Base-by-base conservation (phyloP, 306 rosid genomes). In the Quercus rubra region DNA sequence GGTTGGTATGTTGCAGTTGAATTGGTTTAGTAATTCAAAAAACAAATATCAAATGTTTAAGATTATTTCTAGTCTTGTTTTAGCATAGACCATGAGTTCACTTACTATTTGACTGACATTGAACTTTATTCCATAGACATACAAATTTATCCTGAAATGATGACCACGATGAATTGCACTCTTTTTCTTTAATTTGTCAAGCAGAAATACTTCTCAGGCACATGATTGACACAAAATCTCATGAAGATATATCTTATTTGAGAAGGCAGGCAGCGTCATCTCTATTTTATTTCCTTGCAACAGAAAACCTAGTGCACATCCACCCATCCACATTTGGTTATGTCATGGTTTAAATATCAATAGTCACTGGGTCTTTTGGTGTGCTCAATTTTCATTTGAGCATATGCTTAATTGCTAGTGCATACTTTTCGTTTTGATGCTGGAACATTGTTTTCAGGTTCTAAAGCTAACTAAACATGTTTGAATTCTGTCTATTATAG, bases 391-490 rank as follows among this genome's bases (percentile, higher is more conserved):
- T 46, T 38, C 54, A 11, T 72, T 17, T 35, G 11, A n/a, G 7
- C 23, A n/a, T 58, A 33, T 35, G 49, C 11, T 72, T 28, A 30
- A 76, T 56, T 38, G n/a, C 51, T 11, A 15, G 38, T 25, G 21
- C 54, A 27, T 23, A 41, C 55, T 49, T 69, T 66, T 41, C n/a
- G 12, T 46, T 58, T 72, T 54, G 62, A 55, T 73, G 55, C 75
- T 20, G 66, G 64, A 17, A 57, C 70, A 68, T 70, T 61, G 33
- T 13, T 51, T 73, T 54, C 23, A 51, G 73, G 77, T 75, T 64
- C 66, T 67, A 79, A 57, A 72, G 78, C 63, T 75, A 41, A 20
- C 64, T 71, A 75, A 75, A 63, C 77, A 77, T 84, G 58, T 70
- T 70, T 85, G 46, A 72, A 55, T 67, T 11, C 72, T 76, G 64